Conservation (phyloP, 2,329 filamentous ascomycete species). For the Paecilomyces sp. region DNA sequence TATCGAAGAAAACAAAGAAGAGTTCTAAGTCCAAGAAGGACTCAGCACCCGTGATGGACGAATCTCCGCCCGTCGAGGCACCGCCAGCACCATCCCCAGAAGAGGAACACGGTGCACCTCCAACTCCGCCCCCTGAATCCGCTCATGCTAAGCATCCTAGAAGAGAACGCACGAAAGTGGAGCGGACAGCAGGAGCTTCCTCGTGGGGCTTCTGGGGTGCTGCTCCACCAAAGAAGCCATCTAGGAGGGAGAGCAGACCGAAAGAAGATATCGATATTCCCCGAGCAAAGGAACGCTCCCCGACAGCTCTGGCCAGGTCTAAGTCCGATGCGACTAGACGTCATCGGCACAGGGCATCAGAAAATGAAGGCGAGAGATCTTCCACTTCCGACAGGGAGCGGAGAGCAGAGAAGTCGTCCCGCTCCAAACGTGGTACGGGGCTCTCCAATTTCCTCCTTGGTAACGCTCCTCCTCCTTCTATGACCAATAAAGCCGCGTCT, state of each 20-base stretch:
- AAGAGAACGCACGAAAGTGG: conserved; percentile 72
- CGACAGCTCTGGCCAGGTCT: conserved; percentile 43
- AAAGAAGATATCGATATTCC: conserved; percentile 27
- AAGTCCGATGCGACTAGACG: conserved; percentile 50
- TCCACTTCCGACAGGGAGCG: conserved; percentile 67
- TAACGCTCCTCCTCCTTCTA: conserved; percentile 48
- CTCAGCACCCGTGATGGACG: background rate
- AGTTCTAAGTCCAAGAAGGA: conserved; percentile 32
- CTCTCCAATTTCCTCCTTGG: conserved; percentile 60
- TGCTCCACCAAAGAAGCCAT: conserved; percentile 38
- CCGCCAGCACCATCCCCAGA: conserved; percentile 9
- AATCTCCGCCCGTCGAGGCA: background rate
- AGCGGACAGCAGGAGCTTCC: conserved; percentile 57
- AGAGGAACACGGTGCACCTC: conserved; percentile 24
- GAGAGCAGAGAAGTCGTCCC: conserved; percentile 43
- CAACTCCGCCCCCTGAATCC: conserved; percentile 47
- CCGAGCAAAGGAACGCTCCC: conserved; percentile 32
- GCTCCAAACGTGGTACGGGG: conserved; percentile 51
- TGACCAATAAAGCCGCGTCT: conserved; percentile 52
- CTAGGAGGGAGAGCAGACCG: conserved; percentile 43
- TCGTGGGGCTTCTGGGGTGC: conserved; percentile 72
- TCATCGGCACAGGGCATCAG: conserved; percentile 55
- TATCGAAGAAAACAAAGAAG: conserved; percentile 7
- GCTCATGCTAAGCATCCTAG: conserved; percentile 54
- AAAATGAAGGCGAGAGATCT: conserved; percentile 55